A percentile compares a stretch with the other conserved stretches of the same genome.
Evolutionary conservation across 495 filamentous ascomycete species (phyloP).

Genomic region (Aspergillus coremiiformis): DNA sequence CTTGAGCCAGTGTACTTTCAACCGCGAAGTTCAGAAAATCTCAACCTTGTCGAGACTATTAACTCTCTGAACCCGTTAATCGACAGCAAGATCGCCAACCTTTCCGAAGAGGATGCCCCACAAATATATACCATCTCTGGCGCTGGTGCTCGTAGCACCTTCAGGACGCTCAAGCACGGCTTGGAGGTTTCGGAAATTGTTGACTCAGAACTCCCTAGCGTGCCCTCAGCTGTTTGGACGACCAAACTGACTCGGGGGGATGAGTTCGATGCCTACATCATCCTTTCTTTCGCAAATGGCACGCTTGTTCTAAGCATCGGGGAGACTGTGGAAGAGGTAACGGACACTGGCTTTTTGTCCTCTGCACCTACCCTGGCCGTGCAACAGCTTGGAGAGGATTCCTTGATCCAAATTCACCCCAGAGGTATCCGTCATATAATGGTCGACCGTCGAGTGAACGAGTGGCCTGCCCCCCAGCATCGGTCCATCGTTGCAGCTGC

Average conservation of each 20-base stretch:
- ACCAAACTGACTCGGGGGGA: slow-evolving; percentile 79
- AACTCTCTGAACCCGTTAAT: slow-evolving; percentile 85
- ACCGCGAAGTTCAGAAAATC: slow-evolving; percentile 68
- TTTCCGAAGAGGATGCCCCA: slow-evolving; percentile 85
- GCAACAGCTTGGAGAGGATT: slow-evolving; percentile 89
- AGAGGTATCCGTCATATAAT: slow-evolving; percentile 87
- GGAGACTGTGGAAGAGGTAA: slow-evolving; percentile 92
- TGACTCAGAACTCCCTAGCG: slow-evolving; percentile 77
- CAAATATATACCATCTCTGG: slow-evolving; percentile 94
- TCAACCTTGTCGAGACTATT: slow-evolving; percentile 77
- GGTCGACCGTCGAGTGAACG: slow-evolving; percentile 73
- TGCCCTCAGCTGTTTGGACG: slow-evolving; percentile 88
- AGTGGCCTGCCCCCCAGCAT: slow-evolving; percentile 90
- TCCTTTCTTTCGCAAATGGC: slow-evolving; percentile 60
- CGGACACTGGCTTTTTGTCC: slow-evolving; percentile 82
- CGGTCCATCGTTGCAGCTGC: slow-evolving; percentile 93
- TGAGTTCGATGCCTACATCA: slow-evolving; percentile 75
- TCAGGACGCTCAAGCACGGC: slow-evolving; percentile 86
- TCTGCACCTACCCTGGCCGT: slow-evolving; percentile 83
- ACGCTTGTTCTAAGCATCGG: slow-evolving; percentile 90
- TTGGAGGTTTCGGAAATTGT: slow-evolving; percentile 91
- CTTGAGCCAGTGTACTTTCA: slow-evolving; percentile 79
- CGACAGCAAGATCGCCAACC: slow-evolving; percentile 82
- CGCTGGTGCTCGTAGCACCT: slow-evolving; percentile 77
- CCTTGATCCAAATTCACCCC: slow-evolving; percentile 89